Base-by-base conservation (phyloP, 148 eudicot species). In the Bassia scoparia region DNA sequence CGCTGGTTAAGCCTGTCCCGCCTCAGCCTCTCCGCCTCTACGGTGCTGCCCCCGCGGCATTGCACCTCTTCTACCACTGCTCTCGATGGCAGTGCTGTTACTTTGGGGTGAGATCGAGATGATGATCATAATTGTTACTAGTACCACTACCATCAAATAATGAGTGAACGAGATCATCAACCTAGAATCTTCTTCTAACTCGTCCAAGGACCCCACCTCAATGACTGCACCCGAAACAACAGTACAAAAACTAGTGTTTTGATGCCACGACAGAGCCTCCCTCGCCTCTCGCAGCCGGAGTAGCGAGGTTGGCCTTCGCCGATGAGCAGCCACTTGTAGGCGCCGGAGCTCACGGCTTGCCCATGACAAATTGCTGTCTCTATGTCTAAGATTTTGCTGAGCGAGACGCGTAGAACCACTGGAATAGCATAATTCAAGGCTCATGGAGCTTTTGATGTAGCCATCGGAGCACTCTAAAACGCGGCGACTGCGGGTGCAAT, bases 1-100 rank as follows among this genome's bases (percentile, higher is more conserved):
- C 82, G 75, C 17, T 73, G 83, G 72, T 89, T 89, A 7, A 89
- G 84, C 83, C 84, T 85, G 77, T 87, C 86, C 53, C 94, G 74
- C 18, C 89, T 71, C 5, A 72, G 82, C 54, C 87, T 73, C 84
- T 87, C 90, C 4, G 94, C 90, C 77, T 84, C 86, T 2, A 85
- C 90, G 31, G 84, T 89, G 59, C 77, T 84, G 52, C 18, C 52
- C 18, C 30, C 62, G 17, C 20, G n/a, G 68, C 13, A 12, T 14
- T 18, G 12, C 17, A 27, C 34, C 34, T 24, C 13, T 5, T 20
- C 20, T 52, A 52, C 24, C 7, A 21, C 21, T 38, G 44, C 52
- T 24, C 7, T 63, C 48, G n/a, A 12, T 0, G 8, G 11, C 17
- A 2, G 10, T 27, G 11, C 17, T 12, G 10, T 27, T 11, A 29